These are phyloP conservation scores for Diplodia scrobiculata DNA, from an alignment of 2,329 filamentous ascomycete genomes.

Conservation along the genomic window DNA sequence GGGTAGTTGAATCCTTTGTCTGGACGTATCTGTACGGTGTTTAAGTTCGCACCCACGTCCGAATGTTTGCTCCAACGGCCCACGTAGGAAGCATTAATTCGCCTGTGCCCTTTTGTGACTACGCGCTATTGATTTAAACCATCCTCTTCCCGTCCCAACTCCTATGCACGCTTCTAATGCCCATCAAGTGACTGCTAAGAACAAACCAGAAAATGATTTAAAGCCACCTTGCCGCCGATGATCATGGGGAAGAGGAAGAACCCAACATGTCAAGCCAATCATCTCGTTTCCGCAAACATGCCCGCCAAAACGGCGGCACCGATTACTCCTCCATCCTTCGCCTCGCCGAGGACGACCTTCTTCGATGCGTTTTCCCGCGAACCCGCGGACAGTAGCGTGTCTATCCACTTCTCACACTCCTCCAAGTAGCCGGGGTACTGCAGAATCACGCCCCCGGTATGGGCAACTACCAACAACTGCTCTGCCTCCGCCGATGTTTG, in stretches of 20 bases:
- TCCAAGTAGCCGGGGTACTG: slow-evolving; percentile 73
- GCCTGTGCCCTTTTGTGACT: no score
- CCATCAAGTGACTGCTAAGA: background rate
- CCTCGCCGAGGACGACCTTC: slow-evolving; percentile 56
- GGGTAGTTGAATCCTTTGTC: no score
- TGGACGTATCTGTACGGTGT: no score
- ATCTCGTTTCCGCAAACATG: slow-evolving; percentile 38
- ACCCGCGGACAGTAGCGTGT: slow-evolving; percentile 55
- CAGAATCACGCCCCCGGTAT: slow-evolving; percentile 78
- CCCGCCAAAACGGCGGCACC: slow-evolving; percentile 59
- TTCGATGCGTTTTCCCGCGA: slow-evolving; percentile 44
- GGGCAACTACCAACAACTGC: slow-evolving; percentile 72
- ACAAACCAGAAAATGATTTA: background rate
- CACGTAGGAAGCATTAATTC: no score
- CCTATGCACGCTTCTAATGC: slow-evolving; percentile 17
- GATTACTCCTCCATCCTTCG: slow-evolving; percentile 58
- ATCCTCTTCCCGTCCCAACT: background rate
- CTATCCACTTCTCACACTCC: slow-evolving; percentile 70
- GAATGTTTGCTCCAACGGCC: no score
- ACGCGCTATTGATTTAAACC: background rate
- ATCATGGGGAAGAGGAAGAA: background rate
- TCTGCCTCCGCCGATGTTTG: slow-evolving; percentile 46
- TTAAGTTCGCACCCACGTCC: no score
- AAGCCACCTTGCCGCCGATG: background rate
- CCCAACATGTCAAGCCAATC: background rate